phyloP scores from a whole-genome alignment of 1,284 basidiomycete genomes.

The Agroathelia rolfsii region DNA sequence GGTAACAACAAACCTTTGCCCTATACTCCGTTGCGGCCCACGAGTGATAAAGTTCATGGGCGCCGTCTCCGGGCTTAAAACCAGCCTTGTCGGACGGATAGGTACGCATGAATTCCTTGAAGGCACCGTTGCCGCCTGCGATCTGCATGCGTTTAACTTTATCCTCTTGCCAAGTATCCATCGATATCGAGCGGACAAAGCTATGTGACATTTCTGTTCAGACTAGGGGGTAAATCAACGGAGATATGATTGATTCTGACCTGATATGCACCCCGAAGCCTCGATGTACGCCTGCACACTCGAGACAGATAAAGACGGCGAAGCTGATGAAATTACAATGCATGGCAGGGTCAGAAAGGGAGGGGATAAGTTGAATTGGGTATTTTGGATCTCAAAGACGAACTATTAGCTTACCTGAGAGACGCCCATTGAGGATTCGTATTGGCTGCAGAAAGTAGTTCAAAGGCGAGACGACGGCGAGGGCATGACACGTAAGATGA shows the following conservation, averaged over 20 bases:
- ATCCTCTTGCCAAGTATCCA: slow-evolving; percentile 92
- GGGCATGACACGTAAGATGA: no score
- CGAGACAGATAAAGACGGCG: slow-evolving; percentile 84
- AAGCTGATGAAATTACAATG: slow-evolving; percentile 34
- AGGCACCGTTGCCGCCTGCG: slow-evolving; percentile 75
- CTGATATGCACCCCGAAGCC: slow-evolving; percentile 84
- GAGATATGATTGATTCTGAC: slow-evolving; percentile 23
- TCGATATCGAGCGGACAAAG: slow-evolving; percentile 87
- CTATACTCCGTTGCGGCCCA: slow-evolving; percentile 91
- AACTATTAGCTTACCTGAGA: slow-evolving; percentile 50
- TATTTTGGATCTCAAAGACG: slow-evolving; percentile 7
- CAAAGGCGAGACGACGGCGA: no score
- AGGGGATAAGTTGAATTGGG: slow-evolving; percentile 6
- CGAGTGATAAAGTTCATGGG: slow-evolving; percentile 80
- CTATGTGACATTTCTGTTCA: slow-evolving; percentile 32
- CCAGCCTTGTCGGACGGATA: slow-evolving; percentile 72
- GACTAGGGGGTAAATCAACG: slow-evolving; percentile 8
- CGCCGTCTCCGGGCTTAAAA: slow-evolving; percentile 57
- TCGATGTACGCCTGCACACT: slow-evolving; percentile 85
- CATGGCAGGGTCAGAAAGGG: slow-evolving; percentile 15
- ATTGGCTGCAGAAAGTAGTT: no score
- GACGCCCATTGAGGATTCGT: slow-evolving; percentile 92
- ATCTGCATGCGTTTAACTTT: slow-evolving; percentile 89
- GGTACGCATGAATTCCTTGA: slow-evolving; percentile 67
- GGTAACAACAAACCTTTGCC: slow-evolving; percentile 58